Evolutionary conservation across 179 eudicot genomes (phyloP).

Genomic region (Camellia oleifera): DNA sequence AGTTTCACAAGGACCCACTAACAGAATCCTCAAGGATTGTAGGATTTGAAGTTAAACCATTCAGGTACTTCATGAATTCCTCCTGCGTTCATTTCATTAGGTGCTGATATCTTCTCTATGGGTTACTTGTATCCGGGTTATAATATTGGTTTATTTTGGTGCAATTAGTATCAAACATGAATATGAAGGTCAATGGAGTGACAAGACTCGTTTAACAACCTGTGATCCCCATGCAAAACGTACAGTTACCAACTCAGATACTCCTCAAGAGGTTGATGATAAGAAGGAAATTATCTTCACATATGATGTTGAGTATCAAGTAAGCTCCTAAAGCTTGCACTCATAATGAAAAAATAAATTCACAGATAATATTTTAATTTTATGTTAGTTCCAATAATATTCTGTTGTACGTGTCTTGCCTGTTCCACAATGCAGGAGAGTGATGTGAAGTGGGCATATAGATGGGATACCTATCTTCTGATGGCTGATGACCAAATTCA

Average conservation of each 20-base stretch:
- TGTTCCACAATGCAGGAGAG: conserved; percentile 22
- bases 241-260: conserved; percentile 35
- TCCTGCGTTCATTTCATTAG: background rate
- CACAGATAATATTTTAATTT: background rate
- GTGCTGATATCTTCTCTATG: conserved; percentile 4
- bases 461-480: conserved; percentile 39
- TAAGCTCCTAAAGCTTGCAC: conserved; percentile 17
- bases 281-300: conserved; percentile 56
- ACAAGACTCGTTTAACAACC: conserved; percentile 33
- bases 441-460: conserved; percentile 34
- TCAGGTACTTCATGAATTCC: conserved; percentile 26
- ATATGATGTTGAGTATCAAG: conserved; percentile 58
- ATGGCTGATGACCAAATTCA: conserved; percentile 37
- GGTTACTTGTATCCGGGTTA: background rate
- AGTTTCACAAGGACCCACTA: too few species aligned
- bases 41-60: conserved; percentile 48
- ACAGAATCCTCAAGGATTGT: conserved; percentile 34
- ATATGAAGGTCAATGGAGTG: conserved; percentile 43
- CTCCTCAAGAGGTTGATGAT: conserved; percentile 57
- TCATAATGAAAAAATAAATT: background rate
- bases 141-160: conserved; percentile 11
- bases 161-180: conserved; percentile 43
- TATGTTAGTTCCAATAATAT: background rate
- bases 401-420: background rate
- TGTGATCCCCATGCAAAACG: conserved; percentile 49